Conservation (phyloP, 2,329 filamentous ascomycete species). For the Penicillium sp. region DNA sequence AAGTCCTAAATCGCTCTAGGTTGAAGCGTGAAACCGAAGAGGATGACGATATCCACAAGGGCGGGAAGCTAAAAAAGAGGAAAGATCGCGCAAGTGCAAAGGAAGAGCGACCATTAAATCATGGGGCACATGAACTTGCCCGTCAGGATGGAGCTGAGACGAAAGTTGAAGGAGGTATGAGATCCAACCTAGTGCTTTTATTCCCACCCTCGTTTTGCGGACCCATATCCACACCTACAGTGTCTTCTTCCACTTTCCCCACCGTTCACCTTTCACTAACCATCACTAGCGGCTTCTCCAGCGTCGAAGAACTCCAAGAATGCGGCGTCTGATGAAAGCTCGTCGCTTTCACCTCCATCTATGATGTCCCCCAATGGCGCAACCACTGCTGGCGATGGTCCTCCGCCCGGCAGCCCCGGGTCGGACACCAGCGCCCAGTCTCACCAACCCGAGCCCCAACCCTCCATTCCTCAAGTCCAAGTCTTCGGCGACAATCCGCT, state of each 20-base stretch:
- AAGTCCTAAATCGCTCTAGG: conserved; percentile 49
- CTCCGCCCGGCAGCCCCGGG: conserved; percentile 59
- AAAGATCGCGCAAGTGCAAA: conserved; percentile 63
- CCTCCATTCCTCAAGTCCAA: conserved; percentile 68
- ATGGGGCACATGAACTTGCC: conserved; percentile 61
- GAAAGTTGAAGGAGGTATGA: conserved; percentile 53
- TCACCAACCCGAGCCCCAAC: conserved; percentile 58
- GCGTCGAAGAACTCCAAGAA: conserved; percentile 40
- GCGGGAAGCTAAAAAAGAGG: conserved; percentile 70
- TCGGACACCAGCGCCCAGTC: conserved; percentile 58
- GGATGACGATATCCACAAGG: conserved; percentile 49
- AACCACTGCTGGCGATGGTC: conserved; percentile 53
- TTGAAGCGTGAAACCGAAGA: conserved; percentile 47
- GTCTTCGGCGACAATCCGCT: conserved; percentile 91
- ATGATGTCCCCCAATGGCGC: conserved; percentile 44
- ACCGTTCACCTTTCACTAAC: conserved; percentile 14
- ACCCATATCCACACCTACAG: conserved; percentile 13
- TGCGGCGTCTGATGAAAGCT: conserved; percentile 36
- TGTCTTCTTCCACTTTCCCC: conserved; percentile 7
- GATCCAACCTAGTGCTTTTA: conserved; percentile 7
- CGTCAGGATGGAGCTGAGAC: conserved; percentile 62
- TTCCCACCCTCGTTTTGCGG: conserved; percentile 12
- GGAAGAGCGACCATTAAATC: conserved; percentile 57
- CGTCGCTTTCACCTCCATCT: conserved; percentile 41
- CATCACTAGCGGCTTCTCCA: conserved; percentile 33